Evolutionary conservation across 768 basidiomycete genomes (phyloP).

Genomic region (Calocybe cyanea): DNA sequence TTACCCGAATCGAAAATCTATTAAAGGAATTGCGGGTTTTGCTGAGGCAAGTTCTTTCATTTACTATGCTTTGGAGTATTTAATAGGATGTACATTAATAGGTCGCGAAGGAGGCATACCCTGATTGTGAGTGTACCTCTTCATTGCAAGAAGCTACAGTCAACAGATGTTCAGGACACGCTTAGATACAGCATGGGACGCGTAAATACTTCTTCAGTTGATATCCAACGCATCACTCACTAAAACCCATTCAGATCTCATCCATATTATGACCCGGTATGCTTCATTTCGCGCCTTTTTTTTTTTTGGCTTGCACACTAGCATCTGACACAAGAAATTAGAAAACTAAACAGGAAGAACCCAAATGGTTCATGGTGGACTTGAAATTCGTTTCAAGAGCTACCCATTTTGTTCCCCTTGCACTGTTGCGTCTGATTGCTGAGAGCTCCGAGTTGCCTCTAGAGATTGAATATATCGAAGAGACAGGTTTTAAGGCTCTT

Average conservation of each 20-base stretch:
- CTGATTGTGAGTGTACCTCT: constrained; percentile 63
- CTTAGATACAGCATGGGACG: constrained; percentile 87
- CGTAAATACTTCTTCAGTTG: constrained; percentile 40
- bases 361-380: constrained; percentile 94
- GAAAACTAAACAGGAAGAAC: constrained; percentile 75
- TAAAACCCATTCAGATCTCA: constrained; percentile 39
- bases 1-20: background rate
- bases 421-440: constrained; percentile 67
- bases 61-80: background rate
- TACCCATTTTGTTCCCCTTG: constrained; percentile 71
- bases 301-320: background rate
- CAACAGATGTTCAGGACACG: constrained; percentile 2
- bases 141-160: background rate
- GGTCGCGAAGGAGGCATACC: constrained; percentile 84
- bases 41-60: constrained; percentile 53
- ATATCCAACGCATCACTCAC: constrained; percentile 2
- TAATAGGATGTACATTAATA: constrained; percentile 24
- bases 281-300: constrained; percentile 18
- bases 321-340: constrained; percentile 24
- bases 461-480: constrained; percentile 64
- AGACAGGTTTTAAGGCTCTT: constrained; percentile 56
- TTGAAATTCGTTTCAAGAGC: constrained; percentile 64
- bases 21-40: constrained; percentile 68
- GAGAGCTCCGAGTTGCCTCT: constrained; percentile 38
- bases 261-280: constrained; percentile 77